These are phyloP conservation scores for Cyberlindnera saturnus DNA, from an alignment of 805 yeast genomes.

Conservation along the genomic window DNA sequence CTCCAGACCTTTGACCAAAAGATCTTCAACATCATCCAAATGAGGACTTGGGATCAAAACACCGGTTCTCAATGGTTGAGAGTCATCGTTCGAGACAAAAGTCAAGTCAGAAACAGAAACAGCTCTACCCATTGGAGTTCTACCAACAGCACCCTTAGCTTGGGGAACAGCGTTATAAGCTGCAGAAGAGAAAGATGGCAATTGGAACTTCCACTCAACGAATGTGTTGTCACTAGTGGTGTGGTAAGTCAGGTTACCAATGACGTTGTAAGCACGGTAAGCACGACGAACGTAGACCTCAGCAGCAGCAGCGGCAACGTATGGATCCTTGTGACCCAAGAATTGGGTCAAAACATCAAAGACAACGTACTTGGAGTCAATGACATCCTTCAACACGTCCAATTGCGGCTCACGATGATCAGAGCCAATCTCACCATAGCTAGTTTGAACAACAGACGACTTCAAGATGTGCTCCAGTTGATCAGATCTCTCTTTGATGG, in stretches of 20 bases:
- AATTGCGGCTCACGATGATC: conserved; percentile 79
- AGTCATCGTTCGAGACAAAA: conserved; percentile 69
- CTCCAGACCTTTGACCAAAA: conserved; percentile 69
- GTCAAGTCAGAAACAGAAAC: conserved; percentile 90
- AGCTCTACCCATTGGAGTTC: conserved; percentile 62
- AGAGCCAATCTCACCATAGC: conserved; percentile 78
- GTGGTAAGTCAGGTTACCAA: conserved; percentile 67
- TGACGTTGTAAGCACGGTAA: conserved; percentile 89
- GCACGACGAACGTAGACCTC: conserved; percentile 96
- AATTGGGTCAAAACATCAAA: conserved; percentile 95
- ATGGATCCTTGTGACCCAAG: conserved; percentile 74
- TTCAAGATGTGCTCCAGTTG: conserved; percentile 94
- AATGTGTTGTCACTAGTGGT: conserved; percentile 53
- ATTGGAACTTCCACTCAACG: conserved; percentile 82
- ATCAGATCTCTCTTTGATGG: conserved; percentile 91
- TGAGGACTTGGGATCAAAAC: conserved; percentile 73
- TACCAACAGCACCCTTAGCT: conserved; percentile 36
- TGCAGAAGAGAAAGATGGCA: conserved; percentile 67
- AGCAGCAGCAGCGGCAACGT: conserved; percentile 92
- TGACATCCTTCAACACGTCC: conserved; percentile 79
- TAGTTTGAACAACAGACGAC: conserved; percentile 82
- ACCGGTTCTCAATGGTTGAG: conserved; percentile 73
- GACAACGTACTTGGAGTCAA: conserved; percentile 93
- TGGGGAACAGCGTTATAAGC: conserved; percentile 68
- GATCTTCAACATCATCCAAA: conserved; percentile 86